These are phyloP conservation scores for Penicillium paxilli DNA, from an alignment of 495 filamentous ascomycete genomes.

Conservation along the genomic window DNA sequence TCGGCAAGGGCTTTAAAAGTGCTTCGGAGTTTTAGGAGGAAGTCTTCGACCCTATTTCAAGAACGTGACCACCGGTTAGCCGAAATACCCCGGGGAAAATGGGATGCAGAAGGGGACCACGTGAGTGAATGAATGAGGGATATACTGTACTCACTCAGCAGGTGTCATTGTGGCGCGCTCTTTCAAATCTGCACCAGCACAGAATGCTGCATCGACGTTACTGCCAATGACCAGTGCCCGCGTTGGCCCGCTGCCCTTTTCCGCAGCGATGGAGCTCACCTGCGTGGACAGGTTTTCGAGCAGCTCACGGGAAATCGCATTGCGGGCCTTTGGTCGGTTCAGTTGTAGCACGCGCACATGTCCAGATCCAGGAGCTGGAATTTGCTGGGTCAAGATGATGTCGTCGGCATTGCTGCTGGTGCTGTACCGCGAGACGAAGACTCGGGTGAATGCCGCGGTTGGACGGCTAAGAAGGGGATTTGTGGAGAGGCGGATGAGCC, in stretches of 20 bases:
- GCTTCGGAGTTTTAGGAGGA: conserved; percentile 70
- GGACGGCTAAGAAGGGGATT: conserved; percentile 17
- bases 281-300: conserved; percentile 68
- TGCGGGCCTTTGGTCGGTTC: conserved; percentile 79
- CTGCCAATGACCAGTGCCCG: conserved; percentile 77
- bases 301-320: conserved; percentile 82
- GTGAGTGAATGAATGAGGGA: background rate
- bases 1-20: conserved; percentile 66
- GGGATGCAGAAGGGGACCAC: background rate
- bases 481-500: conserved; percentile 27
- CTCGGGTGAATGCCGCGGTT: conserved; percentile 23
- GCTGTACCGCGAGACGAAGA: conserved; percentile 39
- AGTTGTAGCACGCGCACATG: conserved; percentile 86
- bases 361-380: conserved; percentile 79
- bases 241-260: conserved; percentile 65
- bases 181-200: conserved; percentile 92
- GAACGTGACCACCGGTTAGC: conserved; percentile 4
- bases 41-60: conserved; percentile 62
- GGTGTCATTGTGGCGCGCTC: conserved; percentile 73
- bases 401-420: conserved; percentile 36
- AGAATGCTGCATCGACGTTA: conserved; percentile 79
- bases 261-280: conserved; percentile 64
- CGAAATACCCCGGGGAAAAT: background rate
- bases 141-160: conserved; percentile 63
- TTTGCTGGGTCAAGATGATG: conserved; percentile 65